Base-by-base conservation (phyloP, 495 filamentous ascomycete genomes). In the Elaphomyces granulatus region DNA sequence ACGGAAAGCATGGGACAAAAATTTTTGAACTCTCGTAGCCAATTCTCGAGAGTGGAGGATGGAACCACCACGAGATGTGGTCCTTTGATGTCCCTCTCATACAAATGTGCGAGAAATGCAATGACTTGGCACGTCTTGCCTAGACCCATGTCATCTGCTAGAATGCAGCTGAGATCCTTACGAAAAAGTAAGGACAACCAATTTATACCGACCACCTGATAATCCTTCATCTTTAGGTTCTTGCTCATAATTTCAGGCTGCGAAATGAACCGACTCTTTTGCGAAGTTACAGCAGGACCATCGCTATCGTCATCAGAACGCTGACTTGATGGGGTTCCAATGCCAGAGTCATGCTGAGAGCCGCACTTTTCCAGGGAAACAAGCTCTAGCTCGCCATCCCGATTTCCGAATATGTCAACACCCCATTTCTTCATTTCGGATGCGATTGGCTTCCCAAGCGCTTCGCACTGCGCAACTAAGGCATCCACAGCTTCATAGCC, bases 81-180 rank as follows among this genome's bases (percentile, higher is more conserved):
- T 38, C 87, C 86, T 35, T 69, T 71, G 10, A 76, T 60, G 1
- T 67, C 69, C 17, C 63, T 74, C 46, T 85, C 74, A 10, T 77
- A 72, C 4, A 98, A 64, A 46, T 94, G 80, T 3, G 87, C 78
- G 16, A 98, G 70, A 54, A 96, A 87, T 0, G 86, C 74, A 46
- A 98, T 94, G 39, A 98, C 86, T 51, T 96, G 87, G 48, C 86
- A 94, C 0, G 90, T 98, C 65, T 98, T 98, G 8, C 90, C 90
- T 7, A 96, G 70, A 32, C 90, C 90, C 90, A 98, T 98, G 47
- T 98, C 90, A 54, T 98, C 90, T 0, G 90, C 92, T 12, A 98
- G 65, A 44, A 98, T 96, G 34, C 87, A 81, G 41, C 81, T 85
- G 40, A 88, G 62, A 16, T 77, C 67, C 31, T 83, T 77, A 34